Evolutionary conservation across 495 filamentous ascomycete species (phyloP), one percentile per base, ranked within the genome.

Genomic region (Arthonia radiata): DNA sequence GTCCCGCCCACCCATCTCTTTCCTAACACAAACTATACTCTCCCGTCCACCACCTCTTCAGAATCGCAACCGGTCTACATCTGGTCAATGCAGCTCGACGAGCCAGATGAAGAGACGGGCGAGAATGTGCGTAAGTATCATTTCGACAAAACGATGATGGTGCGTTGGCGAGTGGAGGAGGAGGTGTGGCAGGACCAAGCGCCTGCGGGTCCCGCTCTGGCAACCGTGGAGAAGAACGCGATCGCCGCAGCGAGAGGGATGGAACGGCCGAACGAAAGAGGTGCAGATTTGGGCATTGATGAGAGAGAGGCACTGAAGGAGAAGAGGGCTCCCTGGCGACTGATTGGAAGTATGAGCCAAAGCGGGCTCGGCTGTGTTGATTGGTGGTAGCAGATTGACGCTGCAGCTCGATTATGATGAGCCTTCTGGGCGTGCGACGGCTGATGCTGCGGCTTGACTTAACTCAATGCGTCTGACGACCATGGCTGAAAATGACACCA

Each of bases 151-250:
- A 66, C 76, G 36, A 86, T 94, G 49, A 56, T 71, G 31, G 82
- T 91, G 5, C 68, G 79, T 9, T 74, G 93, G 40, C 60, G 73
- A 13, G 65, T 94, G 11, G 64, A 82, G 30, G 54, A 64, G 15
- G 86, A 99, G 53, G 55, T 69, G 27, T 99, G 83, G 73, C 59
- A 74, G 22, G 82, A 94, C 39, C 71, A n/a, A n/a, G n/a, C n/a
- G n/a, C n/a, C n/a, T n/a, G n/a, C n/a, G n/a, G n/a, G n/a, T n/a
- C n/a, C n/a, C n/a, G n/a, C n/a, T n/a, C n/a, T n/a, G n/a, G n/a
- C n/a, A n/a, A n/a, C n/a, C n/a, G n/a, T 22, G 19, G 19, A 22
- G 7, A 22, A 6, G 19, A 22, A 11, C 19, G 19, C 7, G 19
- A 22, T 22, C 6, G 11, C 11, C 19, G 11, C 6, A 11, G 11